phyloP scores from a whole-genome alignment of 305 asterid genomes.

The Stenogyne calaminthoides region DNA sequence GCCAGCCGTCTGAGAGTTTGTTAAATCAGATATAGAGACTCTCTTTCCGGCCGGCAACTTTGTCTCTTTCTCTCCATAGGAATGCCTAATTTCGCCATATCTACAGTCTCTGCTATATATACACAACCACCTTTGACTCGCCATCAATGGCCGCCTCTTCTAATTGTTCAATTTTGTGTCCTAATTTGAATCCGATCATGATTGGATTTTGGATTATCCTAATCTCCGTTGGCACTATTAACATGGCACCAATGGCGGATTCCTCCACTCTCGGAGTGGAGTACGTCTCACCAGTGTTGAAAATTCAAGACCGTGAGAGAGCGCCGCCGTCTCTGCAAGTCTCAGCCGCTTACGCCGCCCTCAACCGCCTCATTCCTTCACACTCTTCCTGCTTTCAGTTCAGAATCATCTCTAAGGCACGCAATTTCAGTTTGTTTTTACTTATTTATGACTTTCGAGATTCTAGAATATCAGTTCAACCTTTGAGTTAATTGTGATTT shows the following conservation, averaged over 20 bases:
- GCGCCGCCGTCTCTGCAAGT: conserved; percentile 62
- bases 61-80: conserved; percentile 8
- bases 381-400: conserved; percentile 65
- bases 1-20: neutral
- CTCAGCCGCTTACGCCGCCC: conserved; percentile 59
- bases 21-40: neutral
- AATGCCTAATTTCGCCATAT: conserved; percentile 7
- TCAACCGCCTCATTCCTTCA: conserved; percentile 67
- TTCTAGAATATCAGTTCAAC: neutral
- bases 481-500: neutral
- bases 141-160: conserved; percentile 29
- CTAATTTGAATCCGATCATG: conserved; percentile 1
- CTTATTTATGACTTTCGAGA: neutral
- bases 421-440: neutral
- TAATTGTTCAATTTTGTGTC: conserved; percentile 14
- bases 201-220: conserved; percentile 27
- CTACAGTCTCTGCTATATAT: conserved; percentile 13
- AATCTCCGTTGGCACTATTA: conserved; percentile 14
- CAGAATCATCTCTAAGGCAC: conserved; percentile 58
- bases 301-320: conserved; percentile 69
- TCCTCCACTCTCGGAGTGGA: conserved; percentile 60
- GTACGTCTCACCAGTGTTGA: conserved; percentile 51
- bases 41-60: conserved; percentile 47
- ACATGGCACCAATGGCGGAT: conserved; percentile 26
- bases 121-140: conserved; percentile 7